Base-by-base conservation (phyloP, 768 basidiomycete genomes). In the Lactifluus subvellereus region DNA sequence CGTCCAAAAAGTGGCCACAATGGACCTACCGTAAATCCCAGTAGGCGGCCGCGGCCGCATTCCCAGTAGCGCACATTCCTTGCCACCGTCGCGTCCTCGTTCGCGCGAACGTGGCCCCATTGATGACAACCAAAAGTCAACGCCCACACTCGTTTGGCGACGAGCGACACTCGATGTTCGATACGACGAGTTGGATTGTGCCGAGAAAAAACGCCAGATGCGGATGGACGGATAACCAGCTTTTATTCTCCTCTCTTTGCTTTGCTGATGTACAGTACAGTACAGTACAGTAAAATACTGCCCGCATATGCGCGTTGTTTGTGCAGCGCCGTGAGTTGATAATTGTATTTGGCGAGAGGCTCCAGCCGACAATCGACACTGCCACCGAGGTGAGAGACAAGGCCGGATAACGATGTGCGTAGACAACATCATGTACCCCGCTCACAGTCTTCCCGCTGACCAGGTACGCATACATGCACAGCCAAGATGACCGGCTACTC, bases 401-500 rank as follows among this genome's bases (percentile, higher is more conserved):
- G 10, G 63, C 58, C 14, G 53, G 16, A 18, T 30, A 38, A 16
- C 59, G 45, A 32, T 58, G 63, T 59, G 8, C 20, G 62, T 53
- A 32, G 27, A n/a, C n/a, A n/a, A n/a, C n/a, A n/a, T n/a, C n/a
- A n/a, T n/a, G n/a, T n/a, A n/a, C n/a, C n/a, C n/a, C n/a, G n/a
- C n/a, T 32, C 11, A 0, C 20, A 5, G 4, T 42, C 10, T 10
- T 18, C 27, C 40, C 13, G 27, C 27, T 3, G 7, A 27, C 11
- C 48, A 1, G 20, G 4, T 22, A 27, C 49, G n/a, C 52, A 14
- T 33, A n/a, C 18, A 54, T 33, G 42, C 13, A 6, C 50, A 71
- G 70, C 70, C 2, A 55, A 27, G 38, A 49, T 61, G 62, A 68
- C 54, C 6, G 57, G 69, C 9, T 66, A 63, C 33, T 60, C 67